Percentiles rank a stretch among this genome's conserved stretches.
These are phyloP conservation scores for Osmanthus fragrans DNA, from an alignment of 257 asterid species.

Conservation along the genomic window DNA sequence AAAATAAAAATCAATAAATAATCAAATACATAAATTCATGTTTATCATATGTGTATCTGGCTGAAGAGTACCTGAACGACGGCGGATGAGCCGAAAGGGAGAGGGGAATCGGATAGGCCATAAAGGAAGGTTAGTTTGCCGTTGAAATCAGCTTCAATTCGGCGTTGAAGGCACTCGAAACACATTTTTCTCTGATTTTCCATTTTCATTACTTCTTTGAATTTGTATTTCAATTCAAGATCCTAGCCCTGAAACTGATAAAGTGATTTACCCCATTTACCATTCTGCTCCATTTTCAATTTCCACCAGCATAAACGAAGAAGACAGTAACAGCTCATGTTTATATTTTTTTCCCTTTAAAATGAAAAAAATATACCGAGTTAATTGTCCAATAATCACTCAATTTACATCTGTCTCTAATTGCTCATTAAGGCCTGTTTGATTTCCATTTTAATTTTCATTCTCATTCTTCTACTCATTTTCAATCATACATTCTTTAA, in stretches of 20 bases:
- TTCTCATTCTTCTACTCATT: no score
- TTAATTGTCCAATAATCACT: no score
- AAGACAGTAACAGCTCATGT: background rate
- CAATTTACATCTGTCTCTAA: no score
- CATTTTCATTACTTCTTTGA: conserved; percentile 19
- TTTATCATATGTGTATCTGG: background rate
- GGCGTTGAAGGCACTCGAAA: conserved; percentile 76
- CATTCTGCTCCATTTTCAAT: background rate
- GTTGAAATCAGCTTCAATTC: conserved; percentile 66
- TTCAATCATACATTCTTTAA: no score
- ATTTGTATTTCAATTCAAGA: background rate
- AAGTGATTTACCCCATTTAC: background rate
- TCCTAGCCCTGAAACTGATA: background rate
- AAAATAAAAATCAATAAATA: background rate
- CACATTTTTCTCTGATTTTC: conserved; percentile 43
- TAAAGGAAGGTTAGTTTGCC: conserved; percentile 50
- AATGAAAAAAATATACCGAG: no score
- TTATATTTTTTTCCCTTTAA: no score
- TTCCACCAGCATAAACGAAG: background rate
- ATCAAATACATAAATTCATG: background rate
- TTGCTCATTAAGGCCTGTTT: no score
- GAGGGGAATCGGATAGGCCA: conserved; percentile 65
- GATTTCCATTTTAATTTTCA: no score
- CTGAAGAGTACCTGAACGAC: conserved; percentile 61
- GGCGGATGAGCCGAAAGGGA: conserved; percentile 76